Evolutionary conservation across 2,329 filamentous ascomycete species (phyloP), one percentile per base, ranked within the genome.

Genomic region (Botryotinia narcissicola): DNA sequence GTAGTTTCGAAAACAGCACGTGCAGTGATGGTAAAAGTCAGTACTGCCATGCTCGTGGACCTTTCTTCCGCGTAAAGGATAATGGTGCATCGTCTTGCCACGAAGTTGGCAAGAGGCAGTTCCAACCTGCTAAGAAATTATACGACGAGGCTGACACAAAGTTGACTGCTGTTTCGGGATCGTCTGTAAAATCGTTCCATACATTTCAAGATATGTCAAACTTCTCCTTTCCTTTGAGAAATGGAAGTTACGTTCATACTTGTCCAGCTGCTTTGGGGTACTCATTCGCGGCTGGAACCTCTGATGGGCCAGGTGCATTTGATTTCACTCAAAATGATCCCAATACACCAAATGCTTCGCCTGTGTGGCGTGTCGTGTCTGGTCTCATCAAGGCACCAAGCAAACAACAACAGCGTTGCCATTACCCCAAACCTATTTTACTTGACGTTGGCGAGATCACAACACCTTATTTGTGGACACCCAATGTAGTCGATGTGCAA

Each of bases 321-420:
- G 95, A 98, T 82, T 98, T 98, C 81, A 96, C 93, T 1, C 95
- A 98, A 80, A 95, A 94, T 76, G 88, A 93, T 76, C 91, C 91
- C 0, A 91, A 90, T 46, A 85, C 88, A n/a, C 91, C 93, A 0
- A 87, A 91, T 59, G 88, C 87, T 35, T 87, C 85, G 0, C 86
- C 85, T 3, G 83, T 98, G 6, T 98, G 95, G 95, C 85, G 86
- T 37, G 84, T 93, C 12, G 93, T 97, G 4, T 90, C 93, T 3
- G 88, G 88, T 12, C 84, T 94, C 22, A 84, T 98, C 22, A 92
- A 93, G 72, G 85, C 86, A 35, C 94, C 95, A 0, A 89, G 87
- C 0, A 82, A 89, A 8, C 87, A 89, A 74, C 95, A 98, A 80
- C 86, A 86, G 73, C 86, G 84, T 0, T 98, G 95, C 79, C 95